These are phyloP conservation scores for Aspergillus neotritici DNA, from an alignment of 2,329 filamentous ascomycete species.

Conservation along the genomic window DNA sequence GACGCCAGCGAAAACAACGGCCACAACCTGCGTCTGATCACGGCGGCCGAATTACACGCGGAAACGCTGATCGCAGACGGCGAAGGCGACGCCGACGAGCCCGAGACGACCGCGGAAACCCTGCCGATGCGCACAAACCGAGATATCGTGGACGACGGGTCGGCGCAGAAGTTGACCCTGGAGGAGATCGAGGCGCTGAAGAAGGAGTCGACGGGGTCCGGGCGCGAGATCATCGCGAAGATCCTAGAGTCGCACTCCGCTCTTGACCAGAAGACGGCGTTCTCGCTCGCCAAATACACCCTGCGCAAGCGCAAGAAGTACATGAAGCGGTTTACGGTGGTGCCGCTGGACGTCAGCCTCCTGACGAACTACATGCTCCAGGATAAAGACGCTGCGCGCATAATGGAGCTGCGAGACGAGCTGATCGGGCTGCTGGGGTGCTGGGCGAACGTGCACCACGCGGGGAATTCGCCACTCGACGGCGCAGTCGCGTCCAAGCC, in stretches of 20 bases:
- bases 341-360: conserved; percentile 74
- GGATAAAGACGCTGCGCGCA: conserved; percentile 72
- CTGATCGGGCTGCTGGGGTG: conserved; percentile 73
- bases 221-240: conserved; percentile 87
- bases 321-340: conserved; percentile 74
- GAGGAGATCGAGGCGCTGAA: conserved; percentile 68
- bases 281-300: conserved; percentile 93
- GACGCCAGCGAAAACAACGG: conserved; percentile 59
- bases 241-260: conserved; percentile 83
- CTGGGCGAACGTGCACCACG: conserved; percentile 84
- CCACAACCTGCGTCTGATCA: conserved; percentile 66
- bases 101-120: conserved; percentile 29
- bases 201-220: conserved; percentile 67
- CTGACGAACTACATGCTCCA: conserved; percentile 71
- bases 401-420: conserved; percentile 83
- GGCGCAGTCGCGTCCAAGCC: conserved; percentile 23
- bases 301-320: conserved; percentile 92
- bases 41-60: conserved; percentile 74
- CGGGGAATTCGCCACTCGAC: conserved; percentile 36
- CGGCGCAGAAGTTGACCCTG: conserved; percentile 68
- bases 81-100: conserved; percentile 34
- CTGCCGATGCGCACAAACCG: conserved; percentile 58
- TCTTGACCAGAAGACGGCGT: conserved; percentile 89
- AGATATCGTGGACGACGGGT: conserved; percentile 57
- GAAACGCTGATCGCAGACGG: conserved; percentile 58